These are phyloP conservation scores for Hypoxylon sp. DNA, from an alignment of 2,329 filamentous ascomycete genomes.

Conservation along the genomic window DNA sequence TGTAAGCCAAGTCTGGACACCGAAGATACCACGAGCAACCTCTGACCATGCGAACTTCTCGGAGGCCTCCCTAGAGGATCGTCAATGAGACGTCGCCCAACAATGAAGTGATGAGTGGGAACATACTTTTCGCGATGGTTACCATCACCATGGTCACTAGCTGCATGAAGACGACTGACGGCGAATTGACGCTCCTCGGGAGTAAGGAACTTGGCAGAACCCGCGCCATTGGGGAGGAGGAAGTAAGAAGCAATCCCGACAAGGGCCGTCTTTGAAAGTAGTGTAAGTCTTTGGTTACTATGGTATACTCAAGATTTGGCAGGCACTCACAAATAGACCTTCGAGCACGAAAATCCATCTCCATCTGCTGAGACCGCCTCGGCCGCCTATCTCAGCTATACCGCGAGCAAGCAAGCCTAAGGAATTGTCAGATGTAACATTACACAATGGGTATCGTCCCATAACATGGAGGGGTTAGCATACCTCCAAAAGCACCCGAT, in stretches of 20 bases:
- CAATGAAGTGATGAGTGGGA: background rate
- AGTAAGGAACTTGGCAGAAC: slow-evolving; percentile 68
- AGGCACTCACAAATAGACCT: slow-evolving; percentile 63
- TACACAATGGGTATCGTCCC: background rate
- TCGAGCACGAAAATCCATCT: slow-evolving; percentile 75
- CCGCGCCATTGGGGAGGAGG: slow-evolving; percentile 69
- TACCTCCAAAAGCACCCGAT: slow-evolving; percentile 74
- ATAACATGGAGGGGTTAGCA: slow-evolving; percentile 14
- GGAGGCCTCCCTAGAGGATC: slow-evolving; percentile 48
- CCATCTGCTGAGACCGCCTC: slow-evolving; percentile 69
- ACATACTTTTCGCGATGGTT: slow-evolving; percentile 54
- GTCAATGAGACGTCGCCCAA: slow-evolving; percentile 38
- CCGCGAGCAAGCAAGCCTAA: slow-evolving; percentile 71
- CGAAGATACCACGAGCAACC: slow-evolving; percentile 72
- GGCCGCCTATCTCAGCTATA: slow-evolving; percentile 70
- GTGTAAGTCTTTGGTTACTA: slow-evolving; percentile 14
- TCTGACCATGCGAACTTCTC: slow-evolving; percentile 74
- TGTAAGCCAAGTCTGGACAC: slow-evolving; percentile 73
- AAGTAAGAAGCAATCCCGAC: slow-evolving; percentile 67
- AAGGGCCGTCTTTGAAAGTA: slow-evolving; percentile 63
- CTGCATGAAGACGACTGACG: slow-evolving; percentile 60
- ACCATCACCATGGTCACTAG: slow-evolving; percentile 45
- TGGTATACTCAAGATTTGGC: background rate
- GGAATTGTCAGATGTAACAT: slow-evolving; percentile 23
- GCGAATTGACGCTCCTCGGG: slow-evolving; percentile 66